A percentile compares a stretch with the other conserved stretches of the same genome.
These are phyloP conservation scores for Neofusicoccum ribis DNA, from an alignment of 2,329 filamentous ascomycete genomes.

Conservation along the genomic window DNA sequence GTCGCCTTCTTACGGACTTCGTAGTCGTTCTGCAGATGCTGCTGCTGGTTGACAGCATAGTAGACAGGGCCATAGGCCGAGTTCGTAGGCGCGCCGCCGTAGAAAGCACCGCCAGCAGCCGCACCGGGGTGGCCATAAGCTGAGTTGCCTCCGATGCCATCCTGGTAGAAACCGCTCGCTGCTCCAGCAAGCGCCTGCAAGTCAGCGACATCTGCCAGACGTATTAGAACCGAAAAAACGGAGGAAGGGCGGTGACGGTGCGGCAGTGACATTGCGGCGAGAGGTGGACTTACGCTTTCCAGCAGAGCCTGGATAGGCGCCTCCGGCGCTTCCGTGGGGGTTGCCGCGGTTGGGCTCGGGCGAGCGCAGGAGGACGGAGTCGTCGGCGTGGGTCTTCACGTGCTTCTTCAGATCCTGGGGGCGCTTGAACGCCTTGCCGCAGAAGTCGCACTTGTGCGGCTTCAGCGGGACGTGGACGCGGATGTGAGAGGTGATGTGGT, in stretches of 20 bases:
- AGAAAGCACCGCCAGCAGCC: constrained; percentile 49
- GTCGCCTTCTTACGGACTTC: constrained; percentile 71
- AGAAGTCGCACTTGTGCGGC: constrained; percentile 98
- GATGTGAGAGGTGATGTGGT: constrained; percentile 99
- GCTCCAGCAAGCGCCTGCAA: constrained; percentile 51
- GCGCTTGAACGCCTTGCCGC: constrained; percentile 97
- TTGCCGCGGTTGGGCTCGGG: constrained; percentile 58
- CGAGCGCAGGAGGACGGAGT: constrained; percentile 73
- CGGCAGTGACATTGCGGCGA: background rate
- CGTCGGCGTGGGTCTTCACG: constrained; percentile 97
- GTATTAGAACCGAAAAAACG: constrained; percentile 36
- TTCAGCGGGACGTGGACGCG: constrained; percentile 98
- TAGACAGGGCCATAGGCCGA: constrained; percentile 70
- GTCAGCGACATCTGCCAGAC: constrained; percentile 44
- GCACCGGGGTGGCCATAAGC: constrained; percentile 54
- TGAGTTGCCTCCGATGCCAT: constrained; percentile 37
- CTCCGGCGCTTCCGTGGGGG: constrained; percentile 33
- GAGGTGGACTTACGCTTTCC: constrained; percentile 41
- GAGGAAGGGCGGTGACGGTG: constrained; percentile 6
- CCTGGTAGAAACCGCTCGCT: constrained; percentile 52
- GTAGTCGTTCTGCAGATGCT: constrained; percentile 66
- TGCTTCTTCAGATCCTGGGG: constrained; percentile 99
- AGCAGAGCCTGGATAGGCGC: constrained; percentile 35
- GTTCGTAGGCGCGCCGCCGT: constrained; percentile 56
- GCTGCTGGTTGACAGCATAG: constrained; percentile 69